A percentile compares a stretch with the other conserved stretches of the same genome.
phyloP scores from a whole-genome alignment of 2,329 filamentous ascomycete species.

The Rhytidhysteron rufulum region DNA sequence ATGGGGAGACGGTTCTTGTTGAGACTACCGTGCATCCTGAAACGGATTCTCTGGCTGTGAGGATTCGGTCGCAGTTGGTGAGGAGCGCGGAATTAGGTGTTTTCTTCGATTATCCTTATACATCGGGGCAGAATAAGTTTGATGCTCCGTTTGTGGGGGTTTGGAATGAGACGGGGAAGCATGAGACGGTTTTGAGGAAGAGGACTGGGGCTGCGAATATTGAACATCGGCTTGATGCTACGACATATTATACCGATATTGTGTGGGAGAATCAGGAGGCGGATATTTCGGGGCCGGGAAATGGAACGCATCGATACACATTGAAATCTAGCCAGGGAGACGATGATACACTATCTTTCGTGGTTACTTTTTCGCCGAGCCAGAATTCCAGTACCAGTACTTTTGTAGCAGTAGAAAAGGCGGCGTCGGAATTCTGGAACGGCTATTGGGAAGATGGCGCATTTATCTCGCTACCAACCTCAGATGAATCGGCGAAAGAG shows the following conservation, averaged over 20 bases:
- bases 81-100: conserved; percentile 38
- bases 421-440: conserved; percentile 45
- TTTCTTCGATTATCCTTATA: conserved; percentile 53
- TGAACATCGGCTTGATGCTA: conserved; percentile 42
- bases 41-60: conserved; percentile 46
- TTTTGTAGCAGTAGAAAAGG: conserved; percentile 18
- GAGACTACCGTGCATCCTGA: conserved; percentile 44
- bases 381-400: conserved; percentile 8
- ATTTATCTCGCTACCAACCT: conserved; percentile 48
- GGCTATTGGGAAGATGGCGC: conserved; percentile 50
- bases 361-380: conserved; percentile 18
- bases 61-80: conserved; percentile 42
- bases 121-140: conserved; percentile 49
- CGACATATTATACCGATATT: conserved; percentile 41
- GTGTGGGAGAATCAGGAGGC: conserved; percentile 35
- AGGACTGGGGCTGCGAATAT: conserved; percentile 35
- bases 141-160: conserved; percentile 53
- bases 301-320: conserved; percentile 44
- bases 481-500: conserved; percentile 43
- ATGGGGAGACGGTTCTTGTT: conserved; percentile 38
- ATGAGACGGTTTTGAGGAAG: conserved; percentile 37
- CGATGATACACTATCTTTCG: conserved; percentile 17
- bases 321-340: conserved; percentile 28
- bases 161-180: conserved; percentile 46
- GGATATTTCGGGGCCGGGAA: conserved; percentile 27